Base-by-base conservation (phyloP, 2,329 filamentous ascomycete genomes). In the Pseudocercospora pini-densiflorae region DNA sequence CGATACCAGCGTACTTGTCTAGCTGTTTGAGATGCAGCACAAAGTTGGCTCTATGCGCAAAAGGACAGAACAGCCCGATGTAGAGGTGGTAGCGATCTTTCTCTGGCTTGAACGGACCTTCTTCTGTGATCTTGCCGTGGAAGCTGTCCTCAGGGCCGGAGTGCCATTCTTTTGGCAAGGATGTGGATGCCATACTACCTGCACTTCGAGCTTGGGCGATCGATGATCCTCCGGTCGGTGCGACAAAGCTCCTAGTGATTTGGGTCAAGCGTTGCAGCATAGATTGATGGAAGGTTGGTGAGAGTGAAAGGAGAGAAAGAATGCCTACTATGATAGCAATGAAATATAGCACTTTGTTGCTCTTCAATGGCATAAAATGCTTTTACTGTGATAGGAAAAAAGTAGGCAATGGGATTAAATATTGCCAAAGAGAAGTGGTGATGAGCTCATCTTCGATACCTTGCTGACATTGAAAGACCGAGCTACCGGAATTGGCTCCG, bases 41-140 rank as follows among this genome's bases (percentile, higher is more conserved):
- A 10, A 90, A 77, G 70, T 88, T 88, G 16, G 77, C 84, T 10
- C 88, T 83, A 72, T 90, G 88, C 1, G 88, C 87, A 70, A 89
- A 90, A 2, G 88, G 88, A 71, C 88, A 90, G 78, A 90, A 90
- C 29, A 89, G 82, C 21, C 87, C 84, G 47, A 87, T 83, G 71
- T 86, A 87, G 1, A 87, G 76, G 72, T 87, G 85, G 75, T 87
- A 87, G 47, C 86, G 81, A 55, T 80, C 81, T 43, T 79, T 80
- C 68, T 86, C 83, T 1, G 84, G 82, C 5, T 80, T 79, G 70
- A 87, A 87, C 16, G 81, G 77, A 14, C 81, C 80, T 16, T 80
- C 77, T 27, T 78, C 71, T 19, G 80, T 79, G 64, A 87, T 84
- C 58, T 81, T 77, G 62, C 84, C 84, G 69, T 87, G 85, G 82